Percentiles rank a stretch among this genome's conserved stretches.
These are phyloP conservation scores for Peronospora destructor DNA, from an alignment of 352 stramenopile genomes.

Conservation along the genomic window DNA sequence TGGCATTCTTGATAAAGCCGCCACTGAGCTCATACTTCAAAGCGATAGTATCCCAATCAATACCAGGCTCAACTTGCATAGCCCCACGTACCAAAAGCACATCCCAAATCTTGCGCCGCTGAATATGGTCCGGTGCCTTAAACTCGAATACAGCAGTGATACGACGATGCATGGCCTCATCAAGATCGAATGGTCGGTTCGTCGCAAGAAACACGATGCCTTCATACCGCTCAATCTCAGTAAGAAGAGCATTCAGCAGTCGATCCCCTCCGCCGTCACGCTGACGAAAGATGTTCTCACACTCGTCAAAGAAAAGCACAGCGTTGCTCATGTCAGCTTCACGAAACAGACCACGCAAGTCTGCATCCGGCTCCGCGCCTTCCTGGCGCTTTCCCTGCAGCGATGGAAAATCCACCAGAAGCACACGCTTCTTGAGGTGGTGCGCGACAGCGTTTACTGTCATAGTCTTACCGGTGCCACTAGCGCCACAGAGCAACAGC, in stretches of 20 bases:
- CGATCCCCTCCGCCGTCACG: slow-evolving; percentile 73
- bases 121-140: slow-evolving; percentile 75
- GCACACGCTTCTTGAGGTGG: slow-evolving; percentile 80
- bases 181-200: slow-evolving; percentile 83
- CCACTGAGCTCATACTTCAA: slow-evolving; percentile 86
- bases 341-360: slow-evolving; percentile 78
- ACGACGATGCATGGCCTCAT: slow-evolving; percentile 87
- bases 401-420: slow-evolving; percentile 85
- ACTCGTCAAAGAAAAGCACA: slow-evolving; percentile 88
- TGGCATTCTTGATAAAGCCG: slow-evolving; percentile 89
- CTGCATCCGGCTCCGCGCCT: slow-evolving; percentile 65
- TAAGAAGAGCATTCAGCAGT: slow-evolving; percentile 76
- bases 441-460: slow-evolving; percentile 83
- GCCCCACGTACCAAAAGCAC: slow-evolving; percentile 48
- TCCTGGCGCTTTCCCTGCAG: slow-evolving; percentile 77
- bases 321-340: slow-evolving; percentile 87
- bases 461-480: slow-evolving; percentile 89
- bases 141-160: slow-evolving; percentile 88
- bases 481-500: slow-evolving; percentile 73
- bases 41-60: slow-evolving; percentile 80
- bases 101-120: slow-evolving; percentile 81
- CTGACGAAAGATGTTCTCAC: slow-evolving; percentile 84
- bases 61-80: slow-evolving; percentile 47
- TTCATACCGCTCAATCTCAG: slow-evolving; percentile 85
- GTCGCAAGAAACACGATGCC: slow-evolving; percentile 87